phyloP scores from a whole-genome alignment of 1,139 yeast species.

The Protomyces arabidopsidicola region DNA sequence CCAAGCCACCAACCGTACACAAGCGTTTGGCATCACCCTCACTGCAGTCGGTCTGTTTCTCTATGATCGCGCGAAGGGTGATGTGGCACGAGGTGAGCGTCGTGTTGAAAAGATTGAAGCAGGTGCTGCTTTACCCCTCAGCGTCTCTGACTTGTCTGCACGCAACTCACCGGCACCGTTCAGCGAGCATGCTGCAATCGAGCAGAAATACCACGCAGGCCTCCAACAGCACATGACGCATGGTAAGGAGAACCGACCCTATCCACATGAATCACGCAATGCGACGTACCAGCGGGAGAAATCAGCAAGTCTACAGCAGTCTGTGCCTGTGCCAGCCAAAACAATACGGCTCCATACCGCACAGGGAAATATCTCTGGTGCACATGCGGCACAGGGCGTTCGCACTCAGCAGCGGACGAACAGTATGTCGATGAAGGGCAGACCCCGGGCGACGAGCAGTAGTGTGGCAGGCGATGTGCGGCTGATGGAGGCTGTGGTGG shows the following conservation, averaged over 20 bases:
- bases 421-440: not conserved
- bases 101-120: conserved; percentile 22
- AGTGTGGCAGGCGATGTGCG: not conserved
- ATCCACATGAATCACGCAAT: not conserved
- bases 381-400: not conserved
- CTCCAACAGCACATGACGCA: not conserved
- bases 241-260: not conserved
- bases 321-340: not conserved
- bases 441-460: not conserved
- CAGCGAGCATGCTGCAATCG: not conserved
- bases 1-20: conserved; percentile 50
- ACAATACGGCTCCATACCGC: not conserved
- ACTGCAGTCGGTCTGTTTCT: conserved; percentile 45
- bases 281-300: not conserved
- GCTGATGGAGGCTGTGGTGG: not conserved
- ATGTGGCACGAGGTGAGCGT: conserved; percentile 27
- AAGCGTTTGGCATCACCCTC: conserved; percentile 63
- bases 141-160: not conserved
- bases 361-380: not conserved
- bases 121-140: conserved; percentile 14
- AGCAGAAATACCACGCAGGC: not conserved
- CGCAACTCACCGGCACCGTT: not conserved
- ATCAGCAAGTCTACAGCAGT: not conserved
- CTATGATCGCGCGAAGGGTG: conserved; percentile 33
- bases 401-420: not conserved